Conservation (phyloP, 306 rosid species). For the Vicia faba region DNA sequence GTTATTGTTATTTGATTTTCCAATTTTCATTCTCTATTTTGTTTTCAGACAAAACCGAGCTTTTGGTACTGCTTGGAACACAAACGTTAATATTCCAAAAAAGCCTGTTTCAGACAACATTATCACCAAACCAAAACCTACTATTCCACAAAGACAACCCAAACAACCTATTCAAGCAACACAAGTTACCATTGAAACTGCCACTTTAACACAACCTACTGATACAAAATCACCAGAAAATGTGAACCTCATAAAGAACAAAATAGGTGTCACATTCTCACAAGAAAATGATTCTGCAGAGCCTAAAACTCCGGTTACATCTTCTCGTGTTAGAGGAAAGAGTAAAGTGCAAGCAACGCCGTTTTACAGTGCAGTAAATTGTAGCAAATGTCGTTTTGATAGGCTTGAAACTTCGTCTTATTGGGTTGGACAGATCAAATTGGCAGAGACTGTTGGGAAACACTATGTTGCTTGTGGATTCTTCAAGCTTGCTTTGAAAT, state of each 20-base stretch:
- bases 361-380: constrained; percentile 36
- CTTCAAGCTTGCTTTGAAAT: constrained; percentile 41
- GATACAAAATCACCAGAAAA: constrained; percentile 14
- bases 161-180: constrained; percentile 29
- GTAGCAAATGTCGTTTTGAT: constrained; percentile 49
- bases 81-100: constrained; percentile 29
- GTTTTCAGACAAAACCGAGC: constrained; percentile 33
- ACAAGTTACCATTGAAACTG: neutral
- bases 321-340: constrained; percentile 9
- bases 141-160: neutral
- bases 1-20: neutral
- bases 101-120: constrained; percentile 5
- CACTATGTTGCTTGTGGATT: constrained; percentile 35
- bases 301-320: constrained; percentile 34
- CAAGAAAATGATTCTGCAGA: constrained; percentile 24
- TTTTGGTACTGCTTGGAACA: constrained; percentile 39
- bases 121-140: constrained; percentile 13
- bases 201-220: neutral
- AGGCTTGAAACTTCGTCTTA: constrained; percentile 36
- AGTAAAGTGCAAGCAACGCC: constrained; percentile 27
- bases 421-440: constrained; percentile 41
- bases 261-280: constrained; percentile 10
- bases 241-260: constrained; percentile 1
- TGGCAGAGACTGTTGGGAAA: constrained; percentile 43
- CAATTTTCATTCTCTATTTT: constrained; percentile 3